These are phyloP conservation scores for Venturia aucupariae DNA, from an alignment of 2,329 filamentous ascomycete species.

Conservation along the genomic window DNA sequence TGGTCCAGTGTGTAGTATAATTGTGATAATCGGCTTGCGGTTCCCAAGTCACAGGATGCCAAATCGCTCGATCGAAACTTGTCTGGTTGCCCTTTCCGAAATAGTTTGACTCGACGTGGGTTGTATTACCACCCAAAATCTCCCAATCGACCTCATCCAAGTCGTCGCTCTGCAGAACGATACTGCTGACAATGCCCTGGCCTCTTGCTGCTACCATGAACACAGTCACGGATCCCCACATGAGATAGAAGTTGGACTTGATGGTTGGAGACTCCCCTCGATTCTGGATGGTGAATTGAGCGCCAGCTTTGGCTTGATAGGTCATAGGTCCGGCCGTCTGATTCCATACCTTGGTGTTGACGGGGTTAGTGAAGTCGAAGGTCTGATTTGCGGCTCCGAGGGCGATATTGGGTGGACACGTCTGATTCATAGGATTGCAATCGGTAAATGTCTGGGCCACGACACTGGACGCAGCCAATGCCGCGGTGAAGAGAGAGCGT, in stretches of 20 bases:
- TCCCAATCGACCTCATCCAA: conserved; percentile 51
- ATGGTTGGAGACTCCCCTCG: conserved; percentile 55
- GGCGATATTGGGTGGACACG: conserved; percentile 62
- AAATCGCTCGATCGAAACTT: conserved; percentile 60
- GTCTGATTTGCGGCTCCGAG: conserved; percentile 48
- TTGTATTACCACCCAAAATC: conserved; percentile 8
- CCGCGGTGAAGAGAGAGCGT: not conserved
- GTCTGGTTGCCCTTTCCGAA: conserved; percentile 65
- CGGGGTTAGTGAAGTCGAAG: conserved; percentile 44
- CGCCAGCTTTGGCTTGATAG: conserved; percentile 51
- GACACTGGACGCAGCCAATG: not conserved
- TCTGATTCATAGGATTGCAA: conserved; percentile 64
- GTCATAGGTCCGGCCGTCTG: conserved; percentile 56
- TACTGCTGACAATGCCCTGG: conserved; percentile 83
- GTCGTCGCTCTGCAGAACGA: conserved; percentile 82
- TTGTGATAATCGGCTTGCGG: conserved; percentile 55
- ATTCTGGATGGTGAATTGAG: conserved; percentile 57
- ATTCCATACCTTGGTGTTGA: conserved; percentile 50
- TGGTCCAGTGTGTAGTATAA: conserved; percentile 66
- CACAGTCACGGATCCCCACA: conserved; percentile 19
- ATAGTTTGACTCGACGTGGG: conserved; percentile 60
- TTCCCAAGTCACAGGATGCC: conserved; percentile 43
- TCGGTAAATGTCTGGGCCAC: conserved; percentile 57
- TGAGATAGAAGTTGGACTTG: conserved; percentile 19
- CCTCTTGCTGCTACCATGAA: conserved; percentile 42